Evolutionary conservation across 2,329 filamentous ascomycete species (phyloP).

Genomic region (Cladosporium sp.): DNA sequence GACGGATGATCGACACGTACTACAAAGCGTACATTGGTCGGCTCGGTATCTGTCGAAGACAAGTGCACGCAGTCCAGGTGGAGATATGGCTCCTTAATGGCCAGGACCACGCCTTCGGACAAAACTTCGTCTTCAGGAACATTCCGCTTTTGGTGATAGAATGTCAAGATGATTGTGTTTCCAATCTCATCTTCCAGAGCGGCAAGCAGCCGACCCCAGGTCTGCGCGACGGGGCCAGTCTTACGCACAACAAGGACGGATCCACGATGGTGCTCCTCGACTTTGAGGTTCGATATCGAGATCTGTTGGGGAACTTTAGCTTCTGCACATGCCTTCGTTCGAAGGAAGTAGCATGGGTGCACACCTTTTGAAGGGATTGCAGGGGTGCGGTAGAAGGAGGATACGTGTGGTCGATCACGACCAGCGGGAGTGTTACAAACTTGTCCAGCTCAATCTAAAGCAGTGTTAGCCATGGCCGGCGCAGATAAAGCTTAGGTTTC

Average conservation of each 20-base stretch:
- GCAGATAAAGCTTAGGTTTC: too few species aligned
- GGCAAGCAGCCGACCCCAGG: neutral
- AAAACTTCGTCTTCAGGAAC: constrained; percentile 14
- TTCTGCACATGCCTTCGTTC: too few species aligned
- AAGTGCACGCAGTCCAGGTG: too few species aligned
- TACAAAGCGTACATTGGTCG: constrained; percentile 12
- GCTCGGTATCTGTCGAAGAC: neutral
- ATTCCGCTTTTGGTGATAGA: neutral
- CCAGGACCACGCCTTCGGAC: constrained; percentile 16
- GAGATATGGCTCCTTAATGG: constrained; percentile 27
- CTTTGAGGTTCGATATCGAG: too few species aligned
- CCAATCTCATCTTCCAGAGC: neutral
- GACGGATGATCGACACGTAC: constrained; percentile 27
- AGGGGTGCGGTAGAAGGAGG: too few species aligned
- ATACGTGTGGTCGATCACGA: too few species aligned
- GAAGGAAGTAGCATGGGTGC: too few species aligned
- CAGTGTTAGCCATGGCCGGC: too few species aligned
- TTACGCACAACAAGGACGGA: neutral
- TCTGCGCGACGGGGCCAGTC: neutral
- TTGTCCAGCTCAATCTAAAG: too few species aligned
- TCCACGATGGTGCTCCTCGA: neutral
- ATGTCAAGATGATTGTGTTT: neutral
- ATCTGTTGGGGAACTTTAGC: too few species aligned
- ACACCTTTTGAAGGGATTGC: too few species aligned
- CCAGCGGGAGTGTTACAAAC: too few species aligned